phyloP scores from a whole-genome alignment of 768 basidiomycete genomes.

The Solioccasus polychromus region DNA sequence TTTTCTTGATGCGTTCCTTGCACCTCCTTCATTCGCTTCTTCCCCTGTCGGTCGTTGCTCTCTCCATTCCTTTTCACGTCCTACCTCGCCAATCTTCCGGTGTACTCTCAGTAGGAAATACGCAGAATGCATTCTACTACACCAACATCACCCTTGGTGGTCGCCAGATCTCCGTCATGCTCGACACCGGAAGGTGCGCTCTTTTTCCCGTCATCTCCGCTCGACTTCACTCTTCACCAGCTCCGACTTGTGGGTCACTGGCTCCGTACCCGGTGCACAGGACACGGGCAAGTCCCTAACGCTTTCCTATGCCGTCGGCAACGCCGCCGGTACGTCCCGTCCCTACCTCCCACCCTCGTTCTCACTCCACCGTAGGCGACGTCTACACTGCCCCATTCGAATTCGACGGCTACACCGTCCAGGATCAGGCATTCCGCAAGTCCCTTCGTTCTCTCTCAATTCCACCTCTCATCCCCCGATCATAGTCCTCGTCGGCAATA shows the following conservation, averaged over 20 bases:
- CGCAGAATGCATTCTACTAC: conserved; percentile 71
- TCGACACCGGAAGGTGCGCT: conserved; percentile 74
- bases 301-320: conserved; percentile 68
- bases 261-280: conserved; percentile 44
- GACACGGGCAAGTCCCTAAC: conserved; percentile 56
- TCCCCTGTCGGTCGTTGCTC: conserved; percentile 23
- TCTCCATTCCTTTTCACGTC: conserved; percentile 31
- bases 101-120: conserved; percentile 53
- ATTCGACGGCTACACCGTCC: conserved; percentile 56
- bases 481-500: conserved; percentile 61
- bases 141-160: conserved; percentile 70
- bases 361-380: conserved; percentile 40
- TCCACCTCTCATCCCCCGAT: conserved; percentile 1
- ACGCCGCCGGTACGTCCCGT: conserved; percentile 48
- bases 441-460: conserved; percentile 6
- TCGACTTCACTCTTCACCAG: conserved; percentile 33
- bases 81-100: conserved; percentile 26
- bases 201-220: background rate
- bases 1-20: too few relatives aligned
- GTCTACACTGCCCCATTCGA: conserved; percentile 50
- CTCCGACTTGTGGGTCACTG: conserved; percentile 74
- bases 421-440: conserved; percentile 67
- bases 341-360: background rate
- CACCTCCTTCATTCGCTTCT: too few relatives aligned
- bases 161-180: conserved; percentile 51